Base-by-base conservation (phyloP, 176 grass and related monocot genomes). In the Rhynchospora breviuscula region DNA sequence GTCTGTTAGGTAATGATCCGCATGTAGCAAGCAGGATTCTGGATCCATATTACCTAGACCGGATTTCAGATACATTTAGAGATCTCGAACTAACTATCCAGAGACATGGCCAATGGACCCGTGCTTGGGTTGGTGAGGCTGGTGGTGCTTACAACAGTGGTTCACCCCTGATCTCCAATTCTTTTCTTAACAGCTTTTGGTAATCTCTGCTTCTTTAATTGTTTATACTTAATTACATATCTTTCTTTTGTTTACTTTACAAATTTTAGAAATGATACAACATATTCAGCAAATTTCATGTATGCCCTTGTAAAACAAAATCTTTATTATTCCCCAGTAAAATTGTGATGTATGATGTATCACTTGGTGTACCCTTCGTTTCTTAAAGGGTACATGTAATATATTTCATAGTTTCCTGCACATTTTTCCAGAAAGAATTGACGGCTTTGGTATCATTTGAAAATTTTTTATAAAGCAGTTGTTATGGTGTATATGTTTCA, bases 111-210 rank as follows among this genome's bases (percentile, higher is more conserved):
- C 87, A 93, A 11, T 99, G 93, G 97, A 72, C 91, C 26, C 81
- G 85, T 79, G 91, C 93, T 26, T 99, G 97, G 97, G 97, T 99
- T 56, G 93, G 97, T 5, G 97, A 99, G 86, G 89, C 93, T 62
- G 97, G 97, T 47, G 97, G 97, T 78, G 97, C 93, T 4, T 99
- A 93, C 86, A 93, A 99, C 88, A 99, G 97, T 26, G 97, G 97
- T 51, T 93, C 90, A 58, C 89, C 82, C 58, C 84, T 54, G 1
- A 89, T 95, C 61, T 99, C 97, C 25, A 96, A 92, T 85, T 90
- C 91, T 81, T 99, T 96, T 65, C 86, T 96, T 22, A 84, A 99
- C 88, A 99, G 97, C 81, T 99, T 99, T 85, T 99, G 97, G 97
- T 99, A 84, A 87, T 83, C 77, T 13, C 13, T 12, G 67, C 48